Evolutionary conservation across 768 basidiomycete species (phyloP), one percentile per base, ranked within the genome.

Genomic region (Tricholoma sp.): DNA sequence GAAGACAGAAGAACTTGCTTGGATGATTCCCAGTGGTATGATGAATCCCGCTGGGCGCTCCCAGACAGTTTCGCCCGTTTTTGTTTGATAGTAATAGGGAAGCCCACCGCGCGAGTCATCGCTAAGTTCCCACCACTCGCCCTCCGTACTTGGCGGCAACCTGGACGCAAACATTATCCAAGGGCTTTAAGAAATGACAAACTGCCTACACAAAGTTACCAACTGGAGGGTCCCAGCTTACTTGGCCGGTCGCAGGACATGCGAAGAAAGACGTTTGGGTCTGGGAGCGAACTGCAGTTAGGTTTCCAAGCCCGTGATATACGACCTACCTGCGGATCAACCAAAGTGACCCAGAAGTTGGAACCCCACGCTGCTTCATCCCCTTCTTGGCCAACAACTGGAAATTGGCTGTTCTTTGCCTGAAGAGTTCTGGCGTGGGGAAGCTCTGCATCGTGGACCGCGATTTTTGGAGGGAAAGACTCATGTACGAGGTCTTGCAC

Each of bases 91-190:
- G 72, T 94, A 98, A 69, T 98, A 98, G 3, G 90, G 84, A 56
- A 94, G 76, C 29, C 91, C 91, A 46, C 85, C 88, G 52, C 91
- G 80, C 46, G 85, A 82, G 35, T 92, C 89, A 68, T 98, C 94
- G 46, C 78, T 78, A 58, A 97, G 80, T 71, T 97, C 94, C 94
- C 94, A 98, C 94, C 94, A 97, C 69, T 96, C 93, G 41, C 94
- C 94, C 45, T 90, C 84, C 4, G 82, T 79, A 62, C 79, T 89
- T 5, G 91, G 89, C 49, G 94, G 94, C 46, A 95, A 76, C 50
- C 91, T 93, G 63, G 5, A 66, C 27, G 41, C 55, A 52, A 61
- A 35, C 67, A 60, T 59, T 45, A 55, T 14, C 59, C 29, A 58
- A 66, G 63, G 47, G 39, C 8, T 19, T n/a, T 57, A 41, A 50